Conservation (phyloP, 2,329 filamentous ascomycete genomes). For the Ascomycota sp. region DNA sequence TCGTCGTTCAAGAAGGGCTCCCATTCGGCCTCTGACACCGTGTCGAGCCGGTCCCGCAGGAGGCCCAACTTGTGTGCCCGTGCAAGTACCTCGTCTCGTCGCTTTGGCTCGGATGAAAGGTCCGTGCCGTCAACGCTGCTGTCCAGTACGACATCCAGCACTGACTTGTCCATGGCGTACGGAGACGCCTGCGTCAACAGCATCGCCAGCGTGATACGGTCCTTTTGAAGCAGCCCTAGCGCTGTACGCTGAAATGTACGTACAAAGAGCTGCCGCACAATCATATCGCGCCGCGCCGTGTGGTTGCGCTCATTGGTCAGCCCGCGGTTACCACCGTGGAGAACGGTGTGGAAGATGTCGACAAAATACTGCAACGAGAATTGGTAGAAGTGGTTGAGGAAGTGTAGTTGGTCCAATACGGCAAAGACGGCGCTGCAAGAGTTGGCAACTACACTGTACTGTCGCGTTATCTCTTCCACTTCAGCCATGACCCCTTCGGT, state of each 20-base stretch:
- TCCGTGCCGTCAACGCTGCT: constrained; percentile 56
- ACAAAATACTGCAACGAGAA: constrained; percentile 98
- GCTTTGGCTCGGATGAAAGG: constrained; percentile 46
- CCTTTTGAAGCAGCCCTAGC: constrained; percentile 76
- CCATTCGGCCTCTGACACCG: constrained; percentile 46
- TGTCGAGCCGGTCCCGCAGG: constrained; percentile 53
- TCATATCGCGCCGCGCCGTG: constrained; percentile 65
- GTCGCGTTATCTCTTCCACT: constrained; percentile 83
- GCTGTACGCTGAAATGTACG: constrained; percentile 89
- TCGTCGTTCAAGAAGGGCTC: constrained; percentile 69
- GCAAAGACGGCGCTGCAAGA: constrained; percentile 97
- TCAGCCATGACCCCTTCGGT: constrained; percentile 97
- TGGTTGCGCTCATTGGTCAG: constrained; percentile 53
- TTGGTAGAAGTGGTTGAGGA: constrained; percentile 98
- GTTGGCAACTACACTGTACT: constrained; percentile 82
- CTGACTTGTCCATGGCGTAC: constrained; percentile 77
- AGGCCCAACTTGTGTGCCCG: constrained; percentile 48
- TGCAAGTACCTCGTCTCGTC: constrained; percentile 46
- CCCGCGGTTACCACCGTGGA: constrained; percentile 58
- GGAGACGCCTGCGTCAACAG: constrained; percentile 90
- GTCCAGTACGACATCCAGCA: constrained; percentile 77
- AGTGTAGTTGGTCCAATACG: constrained; percentile 88
- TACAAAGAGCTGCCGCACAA: constrained; percentile 78
- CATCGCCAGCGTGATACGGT: constrained; percentile 85
- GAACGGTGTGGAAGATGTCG: constrained; percentile 86